Evolutionary conservation across 257 asterid species (phyloP).

Genomic region (Solanum pinnatisectum): DNA sequence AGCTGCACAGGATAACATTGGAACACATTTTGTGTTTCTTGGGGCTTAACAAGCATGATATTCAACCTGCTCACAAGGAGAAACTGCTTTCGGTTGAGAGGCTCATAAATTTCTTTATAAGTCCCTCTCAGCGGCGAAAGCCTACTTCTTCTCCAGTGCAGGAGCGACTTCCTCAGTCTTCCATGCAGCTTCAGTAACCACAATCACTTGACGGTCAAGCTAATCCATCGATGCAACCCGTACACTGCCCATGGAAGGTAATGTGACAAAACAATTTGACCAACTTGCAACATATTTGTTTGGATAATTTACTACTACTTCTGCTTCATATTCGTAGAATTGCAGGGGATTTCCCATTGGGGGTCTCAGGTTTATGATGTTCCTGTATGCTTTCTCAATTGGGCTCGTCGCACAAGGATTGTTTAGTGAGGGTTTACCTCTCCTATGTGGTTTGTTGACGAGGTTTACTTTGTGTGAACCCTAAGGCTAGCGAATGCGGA

Average conservation of each 20-base stretch:
- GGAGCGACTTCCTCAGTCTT: not conserved
- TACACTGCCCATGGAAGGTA: not conserved
- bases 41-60: constrained; percentile 41
- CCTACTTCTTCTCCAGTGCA: constrained; percentile 46
- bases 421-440: not conserved
- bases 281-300: not conserved
- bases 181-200: not conserved
- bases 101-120: constrained; percentile 56
- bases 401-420: not conserved
- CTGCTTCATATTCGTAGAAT: not conserved
- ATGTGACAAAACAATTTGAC: not conserved
- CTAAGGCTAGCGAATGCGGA: not conserved
- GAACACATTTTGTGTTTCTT: constrained; percentile 53
- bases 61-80: constrained; percentile 48
- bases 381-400: not conserved
- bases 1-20: constrained; percentile 51
- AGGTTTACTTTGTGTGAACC: not conserved
- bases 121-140: constrained; percentile 54
- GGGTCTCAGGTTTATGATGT: not conserved
- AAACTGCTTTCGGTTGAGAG: constrained; percentile 47
- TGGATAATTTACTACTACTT: not conserved
- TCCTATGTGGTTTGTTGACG: not conserved
- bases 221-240: constrained; percentile 4
- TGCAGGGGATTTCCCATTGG: not conserved
- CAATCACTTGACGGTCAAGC: not conserved